phyloP scores from a whole-genome alignment of 139 green algal species.

The Coelastrella sp. region DNA sequence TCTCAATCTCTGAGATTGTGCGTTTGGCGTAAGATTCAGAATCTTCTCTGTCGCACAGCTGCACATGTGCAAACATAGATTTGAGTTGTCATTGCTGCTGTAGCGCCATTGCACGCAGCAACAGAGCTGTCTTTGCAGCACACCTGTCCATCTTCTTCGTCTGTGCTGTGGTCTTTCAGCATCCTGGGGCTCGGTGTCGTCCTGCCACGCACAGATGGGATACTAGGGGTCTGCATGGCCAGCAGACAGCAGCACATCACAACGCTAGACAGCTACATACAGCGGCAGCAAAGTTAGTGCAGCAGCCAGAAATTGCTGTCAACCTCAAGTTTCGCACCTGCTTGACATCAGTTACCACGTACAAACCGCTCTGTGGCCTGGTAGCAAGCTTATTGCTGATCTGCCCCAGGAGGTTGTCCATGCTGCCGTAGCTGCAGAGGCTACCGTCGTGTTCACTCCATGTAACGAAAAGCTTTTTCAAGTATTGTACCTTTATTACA shows the following conservation, averaged over 20 bases:
- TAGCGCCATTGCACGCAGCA: not conserved
- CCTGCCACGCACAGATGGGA: not conserved
- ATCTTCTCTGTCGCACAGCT: constrained; percentile 40
- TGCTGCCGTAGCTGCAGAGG: not conserved
- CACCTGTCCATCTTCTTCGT: constrained; percentile 21
- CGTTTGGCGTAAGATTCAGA: constrained; percentile 50
- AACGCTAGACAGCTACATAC: too few relatives aligned
- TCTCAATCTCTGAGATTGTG: constrained; percentile 51
- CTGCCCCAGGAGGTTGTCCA: constrained; percentile 46
- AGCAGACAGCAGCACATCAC: too few relatives aligned
- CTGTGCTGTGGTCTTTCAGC: not conserved
- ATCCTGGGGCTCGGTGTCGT: constrained; percentile 1
- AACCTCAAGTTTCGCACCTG: not conserved
- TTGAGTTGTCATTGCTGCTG: not conserved
- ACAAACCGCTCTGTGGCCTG: constrained; percentile 18
- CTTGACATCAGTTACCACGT: constrained; percentile 7
- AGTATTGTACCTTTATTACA: too few relatives aligned
- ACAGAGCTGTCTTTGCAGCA: not conserved
- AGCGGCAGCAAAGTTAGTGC: too few relatives aligned
- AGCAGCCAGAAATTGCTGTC: not conserved
- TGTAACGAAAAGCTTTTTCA: too few relatives aligned
- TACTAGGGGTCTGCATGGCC: too few relatives aligned
- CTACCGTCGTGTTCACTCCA: too few relatives aligned
- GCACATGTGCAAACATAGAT: not conserved
- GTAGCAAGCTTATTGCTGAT: constrained; percentile 37